Evolutionary conservation across 768 basidiomycete genomes (phyloP).

Genomic region (Pleurotus pulmonarius): DNA sequence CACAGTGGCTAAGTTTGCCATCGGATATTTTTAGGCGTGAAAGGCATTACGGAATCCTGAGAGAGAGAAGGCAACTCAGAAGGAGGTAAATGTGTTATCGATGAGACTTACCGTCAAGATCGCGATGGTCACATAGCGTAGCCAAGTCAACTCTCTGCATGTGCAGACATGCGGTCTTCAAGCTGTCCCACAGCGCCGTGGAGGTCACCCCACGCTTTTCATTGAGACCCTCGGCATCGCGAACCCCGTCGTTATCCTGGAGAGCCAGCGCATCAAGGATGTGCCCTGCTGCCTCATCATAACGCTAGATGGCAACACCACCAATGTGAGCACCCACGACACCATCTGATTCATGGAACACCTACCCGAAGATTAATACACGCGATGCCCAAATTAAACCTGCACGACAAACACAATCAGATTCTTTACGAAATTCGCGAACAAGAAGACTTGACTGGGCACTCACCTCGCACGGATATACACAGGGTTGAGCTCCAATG

Average conservation of each 20-base stretch:
- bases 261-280: slow-evolving; percentile 86
- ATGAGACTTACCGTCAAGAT: slow-evolving; percentile 54
- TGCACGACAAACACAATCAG: slow-evolving; percentile 23
- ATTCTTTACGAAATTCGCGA: too few relatives aligned
- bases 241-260: slow-evolving; percentile 81
- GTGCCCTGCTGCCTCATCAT: slow-evolving; percentile 82
- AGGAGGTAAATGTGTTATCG: not conserved
- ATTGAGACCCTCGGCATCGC: slow-evolving; percentile 37
- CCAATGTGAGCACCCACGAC: slow-evolving; percentile 4
- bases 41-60: slow-evolving; percentile 29
- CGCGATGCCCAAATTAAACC: slow-evolving; percentile 92
- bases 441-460: not conserved
- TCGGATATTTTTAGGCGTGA: slow-evolving; percentile 3
- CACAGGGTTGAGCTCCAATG: slow-evolving; percentile 81
- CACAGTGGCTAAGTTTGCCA: not conserved
- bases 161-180: slow-evolving; percentile 80
- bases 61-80: not conserved
- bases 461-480: slow-evolving; percentile 85
- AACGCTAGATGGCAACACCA: slow-evolving; percentile 47
- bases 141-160: slow-evolving; percentile 78
- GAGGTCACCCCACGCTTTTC: slow-evolving; percentile 71
- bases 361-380: slow-evolving; percentile 81
- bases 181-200: slow-evolving; percentile 80
- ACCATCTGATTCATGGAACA: slow-evolving; percentile 13
- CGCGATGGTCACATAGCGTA: slow-evolving; percentile 62